phyloP scores from a whole-genome alignment of 768 basidiomycete species.

The Pleurotus citrinopileatus region DNA sequence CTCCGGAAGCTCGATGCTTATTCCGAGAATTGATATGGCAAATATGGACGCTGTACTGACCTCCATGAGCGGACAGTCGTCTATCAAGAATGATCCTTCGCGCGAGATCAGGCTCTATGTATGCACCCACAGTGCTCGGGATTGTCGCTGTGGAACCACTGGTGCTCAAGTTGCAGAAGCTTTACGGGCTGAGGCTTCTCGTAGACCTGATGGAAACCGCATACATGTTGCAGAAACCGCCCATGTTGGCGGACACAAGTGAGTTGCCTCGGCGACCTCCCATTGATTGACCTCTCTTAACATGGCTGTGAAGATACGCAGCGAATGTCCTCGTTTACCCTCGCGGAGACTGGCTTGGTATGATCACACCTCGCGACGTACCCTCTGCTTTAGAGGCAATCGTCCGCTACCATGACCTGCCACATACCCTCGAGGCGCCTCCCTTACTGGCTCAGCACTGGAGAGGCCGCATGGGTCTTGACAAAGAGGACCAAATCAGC shows the following conservation, averaged over 20 bases:
- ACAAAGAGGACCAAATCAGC: slow-evolving; percentile 42
- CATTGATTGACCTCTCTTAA: not conserved
- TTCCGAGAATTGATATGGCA: slow-evolving; percentile 43
- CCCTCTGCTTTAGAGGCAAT: slow-evolving; percentile 49
- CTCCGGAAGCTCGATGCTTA: slow-evolving; percentile 7
- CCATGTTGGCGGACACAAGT: slow-evolving; percentile 87
- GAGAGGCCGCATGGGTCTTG: slow-evolving; percentile 55
- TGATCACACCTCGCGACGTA: slow-evolving; percentile 54
- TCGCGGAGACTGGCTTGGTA: slow-evolving; percentile 73
- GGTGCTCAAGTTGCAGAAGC: slow-evolving; percentile 57
- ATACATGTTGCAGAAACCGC: slow-evolving; percentile 62
- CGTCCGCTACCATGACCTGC: slow-evolving; percentile 25
- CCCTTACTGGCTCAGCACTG: slow-evolving; percentile 47
- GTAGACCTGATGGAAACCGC: slow-evolving; percentile 27
- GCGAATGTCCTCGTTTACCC: slow-evolving; percentile 70
- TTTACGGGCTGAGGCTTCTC: slow-evolving; percentile 49
- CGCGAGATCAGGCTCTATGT: slow-evolving; percentile 52
- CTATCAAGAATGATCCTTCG: slow-evolving; percentile 9
- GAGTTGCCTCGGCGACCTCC: slow-evolving; percentile 26
- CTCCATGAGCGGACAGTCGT: slow-evolving; percentile 29
- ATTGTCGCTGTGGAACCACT: slow-evolving; percentile 74
- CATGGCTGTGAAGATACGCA: slow-evolving; percentile 45
- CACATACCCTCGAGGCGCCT: slow-evolving; percentile 22
- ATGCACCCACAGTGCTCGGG: slow-evolving; percentile 76
- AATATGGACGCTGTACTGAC: slow-evolving; percentile 49